Conservation (phyloP, 208 protist species). For the Leishmania lainsoni region DNA sequence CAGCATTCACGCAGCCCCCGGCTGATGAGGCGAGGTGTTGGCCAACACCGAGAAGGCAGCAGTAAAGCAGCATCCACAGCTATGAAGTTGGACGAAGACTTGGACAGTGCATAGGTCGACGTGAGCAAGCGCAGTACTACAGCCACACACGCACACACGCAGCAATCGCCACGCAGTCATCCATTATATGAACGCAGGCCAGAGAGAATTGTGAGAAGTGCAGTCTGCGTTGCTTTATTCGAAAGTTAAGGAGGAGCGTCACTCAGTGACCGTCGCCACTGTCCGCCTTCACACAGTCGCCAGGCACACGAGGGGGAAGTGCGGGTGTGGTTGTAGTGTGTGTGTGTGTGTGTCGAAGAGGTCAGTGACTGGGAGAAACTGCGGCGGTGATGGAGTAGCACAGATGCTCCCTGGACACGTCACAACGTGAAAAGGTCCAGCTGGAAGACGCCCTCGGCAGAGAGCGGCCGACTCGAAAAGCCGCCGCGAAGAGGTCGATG, state of each 20-base stretch:
- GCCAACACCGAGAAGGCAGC: background rate
- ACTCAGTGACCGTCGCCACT: background rate
- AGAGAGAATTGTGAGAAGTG: background rate
- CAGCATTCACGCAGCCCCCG: background rate
- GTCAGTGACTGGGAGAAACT: background rate
- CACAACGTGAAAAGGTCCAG: constrained; percentile 38
- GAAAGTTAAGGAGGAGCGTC: background rate
- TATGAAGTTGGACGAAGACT: background rate
- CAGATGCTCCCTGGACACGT: background rate
- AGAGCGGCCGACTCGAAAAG: constrained; percentile 30
- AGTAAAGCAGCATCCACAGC: background rate
- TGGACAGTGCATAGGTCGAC: background rate
- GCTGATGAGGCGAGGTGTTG: background rate
- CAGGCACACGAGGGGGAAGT: background rate
- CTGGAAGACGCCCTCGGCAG: constrained; percentile 38
- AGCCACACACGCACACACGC: background rate
- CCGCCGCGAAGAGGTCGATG: constrained; percentile 8
- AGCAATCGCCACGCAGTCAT: background rate
- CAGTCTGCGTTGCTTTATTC: background rate
- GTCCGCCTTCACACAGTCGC: background rate
- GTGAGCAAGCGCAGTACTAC: background rate
- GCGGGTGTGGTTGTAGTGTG: background rate
- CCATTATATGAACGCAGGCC: background rate
- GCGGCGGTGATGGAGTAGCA: background rate
- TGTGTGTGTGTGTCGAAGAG: background rate